These are phyloP conservation scores for Raffaelea arxii DNA, from an alignment of 2,329 filamentous ascomycete genomes.

Conservation along the genomic window DNA sequence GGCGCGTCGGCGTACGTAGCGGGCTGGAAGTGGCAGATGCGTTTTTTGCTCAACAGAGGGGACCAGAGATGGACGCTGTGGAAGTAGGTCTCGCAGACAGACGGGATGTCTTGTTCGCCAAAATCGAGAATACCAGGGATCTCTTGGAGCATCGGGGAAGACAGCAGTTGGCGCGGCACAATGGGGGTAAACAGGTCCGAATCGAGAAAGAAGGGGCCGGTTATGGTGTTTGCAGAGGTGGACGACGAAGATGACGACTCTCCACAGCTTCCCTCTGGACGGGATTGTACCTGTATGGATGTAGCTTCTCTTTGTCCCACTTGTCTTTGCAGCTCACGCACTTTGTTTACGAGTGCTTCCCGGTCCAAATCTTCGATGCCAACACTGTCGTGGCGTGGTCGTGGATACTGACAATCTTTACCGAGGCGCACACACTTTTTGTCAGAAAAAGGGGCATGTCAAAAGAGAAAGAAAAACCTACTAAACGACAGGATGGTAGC, in stretches of 20 bases:
- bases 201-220: too few species aligned
- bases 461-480: constrained; percentile 4
- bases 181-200: too few species aligned
- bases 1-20: not conserved
- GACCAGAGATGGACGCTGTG: too few species aligned
- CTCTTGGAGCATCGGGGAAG: too few species aligned
- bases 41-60: constrained; percentile 17
- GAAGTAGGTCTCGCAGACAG: too few species aligned
- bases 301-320: not conserved
- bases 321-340: constrained; percentile 1
- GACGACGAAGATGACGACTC: too few species aligned
- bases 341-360: constrained; percentile 1
- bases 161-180: too few species aligned
- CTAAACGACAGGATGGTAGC: constrained; percentile 15
- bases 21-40: constrained; percentile 1
- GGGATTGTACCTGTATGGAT: too few species aligned
- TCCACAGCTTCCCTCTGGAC: too few species aligned
- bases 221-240: too few species aligned
- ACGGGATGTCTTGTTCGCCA: too few species aligned
- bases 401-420: constrained; percentile 15
- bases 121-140: too few species aligned
- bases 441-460: not conserved
- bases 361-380: constrained; percentile 2
- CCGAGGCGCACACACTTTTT: constrained; percentile 15
- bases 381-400: not conserved